Conservation (phyloP, 768 basidiomycete genomes). For the Phylloporus rhodoxanthus region DNA sequence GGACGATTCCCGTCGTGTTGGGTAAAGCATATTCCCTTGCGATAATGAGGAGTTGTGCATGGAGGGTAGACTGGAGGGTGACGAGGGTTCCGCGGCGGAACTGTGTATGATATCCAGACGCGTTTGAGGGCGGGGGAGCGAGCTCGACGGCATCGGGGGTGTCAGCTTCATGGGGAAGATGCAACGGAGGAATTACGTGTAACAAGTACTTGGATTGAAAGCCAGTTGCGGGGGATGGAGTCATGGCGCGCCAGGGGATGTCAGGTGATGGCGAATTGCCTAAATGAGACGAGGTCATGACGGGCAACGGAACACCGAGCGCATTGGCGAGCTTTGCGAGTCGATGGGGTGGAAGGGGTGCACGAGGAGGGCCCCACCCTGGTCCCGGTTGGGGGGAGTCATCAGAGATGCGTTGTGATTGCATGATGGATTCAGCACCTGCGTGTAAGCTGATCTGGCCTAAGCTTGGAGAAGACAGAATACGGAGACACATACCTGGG, state of each 20-base stretch:
- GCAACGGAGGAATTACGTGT: conserved; percentile 75
- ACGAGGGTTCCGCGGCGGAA: conserved; percentile 84
- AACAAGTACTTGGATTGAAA: conserved; percentile 67
- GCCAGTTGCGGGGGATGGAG: conserved; percentile 39
- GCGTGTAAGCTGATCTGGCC: neutral
- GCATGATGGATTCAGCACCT: conserved; percentile 10
- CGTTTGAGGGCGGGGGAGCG: conserved; percentile 46
- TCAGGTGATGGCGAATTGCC: conserved; percentile 23
- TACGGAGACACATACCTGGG: conserved; percentile 9
- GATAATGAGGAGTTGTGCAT: conserved; percentile 78
- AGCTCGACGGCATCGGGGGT: conserved; percentile 38
- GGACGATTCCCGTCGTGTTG: conserved; percentile 71
- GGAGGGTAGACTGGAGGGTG: conserved; percentile 76
- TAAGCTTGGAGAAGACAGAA: neutral
- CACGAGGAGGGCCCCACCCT: conserved; percentile 58
- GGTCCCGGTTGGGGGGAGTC: conserved; percentile 4
- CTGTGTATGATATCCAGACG: conserved; percentile 73
- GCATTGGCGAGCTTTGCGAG: conserved; percentile 83
- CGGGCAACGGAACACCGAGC: conserved; percentile 73
- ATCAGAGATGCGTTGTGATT: conserved; percentile 13
- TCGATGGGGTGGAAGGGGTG: conserved; percentile 69
- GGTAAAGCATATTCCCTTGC: conserved; percentile 92
- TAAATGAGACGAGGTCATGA: conserved; percentile 27
- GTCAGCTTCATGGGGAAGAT: conserved; percentile 62
- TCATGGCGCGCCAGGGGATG: conserved; percentile 44